Percentiles rank a stretch among this genome's conserved stretches.
phyloP scores from a whole-genome alignment of 2,329 filamentous ascomycete species.

The Fusarium pseudograminearum region DNA sequence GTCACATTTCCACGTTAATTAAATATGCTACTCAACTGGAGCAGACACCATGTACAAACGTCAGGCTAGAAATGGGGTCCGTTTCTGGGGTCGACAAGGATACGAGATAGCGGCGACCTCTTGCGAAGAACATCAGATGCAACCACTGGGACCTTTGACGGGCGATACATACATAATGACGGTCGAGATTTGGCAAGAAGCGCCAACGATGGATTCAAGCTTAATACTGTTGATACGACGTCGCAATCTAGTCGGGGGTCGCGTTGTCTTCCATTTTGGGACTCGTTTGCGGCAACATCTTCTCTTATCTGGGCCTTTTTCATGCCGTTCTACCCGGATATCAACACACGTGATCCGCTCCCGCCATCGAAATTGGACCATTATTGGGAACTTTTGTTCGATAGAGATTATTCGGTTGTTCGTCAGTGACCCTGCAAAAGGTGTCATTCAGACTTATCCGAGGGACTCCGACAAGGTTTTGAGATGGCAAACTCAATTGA shows the following conservation, averaged over 20 bases:
- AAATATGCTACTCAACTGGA: background rate
- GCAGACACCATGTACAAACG: background rate
- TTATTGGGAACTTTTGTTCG: slow-evolving; percentile 27
- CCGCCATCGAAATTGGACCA: slow-evolving; percentile 5
- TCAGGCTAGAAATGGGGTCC: background rate
- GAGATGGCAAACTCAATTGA: background rate
- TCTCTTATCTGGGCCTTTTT: slow-evolving; percentile 15
- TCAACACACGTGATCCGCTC: slow-evolving; percentile 6
- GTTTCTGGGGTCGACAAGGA: background rate
- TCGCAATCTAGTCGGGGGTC: background rate
- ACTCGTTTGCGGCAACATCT: background rate
- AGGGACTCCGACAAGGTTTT: fast-evolving
- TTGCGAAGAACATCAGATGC: slow-evolving; percentile 1
- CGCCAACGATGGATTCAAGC: slow-evolving; percentile 12
- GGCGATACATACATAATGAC: background rate
- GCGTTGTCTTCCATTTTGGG: background rate
- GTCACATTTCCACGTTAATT: too few species aligned
- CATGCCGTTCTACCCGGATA: slow-evolving; percentile 22
- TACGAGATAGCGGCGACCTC: slow-evolving; percentile 3
- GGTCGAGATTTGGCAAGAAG: slow-evolving; percentile 8
- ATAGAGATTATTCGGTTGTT: background rate
- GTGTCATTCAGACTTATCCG: background rate
- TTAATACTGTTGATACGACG: slow-evolving; percentile 10
- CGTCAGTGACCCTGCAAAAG: slow-evolving; percentile 19
- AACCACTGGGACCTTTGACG: slow-evolving; percentile 5